Base-by-base conservation (phyloP, 2,329 filamentous ascomycete species). In the Colletotrichum camelliae region DNA sequence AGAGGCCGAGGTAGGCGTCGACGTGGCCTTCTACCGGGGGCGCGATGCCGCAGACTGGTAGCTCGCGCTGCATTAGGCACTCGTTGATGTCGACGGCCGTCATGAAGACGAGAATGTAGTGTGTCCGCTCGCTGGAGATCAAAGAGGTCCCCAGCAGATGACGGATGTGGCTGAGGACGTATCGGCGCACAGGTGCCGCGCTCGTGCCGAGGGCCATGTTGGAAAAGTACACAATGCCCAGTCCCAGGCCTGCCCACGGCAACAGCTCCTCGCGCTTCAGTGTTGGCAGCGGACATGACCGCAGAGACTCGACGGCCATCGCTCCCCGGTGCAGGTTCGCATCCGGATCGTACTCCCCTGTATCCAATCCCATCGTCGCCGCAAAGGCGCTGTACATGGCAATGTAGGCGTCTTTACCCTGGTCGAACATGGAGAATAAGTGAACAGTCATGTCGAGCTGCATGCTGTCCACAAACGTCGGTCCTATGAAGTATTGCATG, bases 1-100 rank as follows among this genome's bases (percentile, higher is more conserved):
- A 80, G 2, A 82, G 58, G 1, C 81, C 81, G 1, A 80, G 64
- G 60, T 79, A 81, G 5, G 80, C 80, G 61, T 83, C 81, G 2
- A 80, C 78, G 55, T 77, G 65, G 6, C 71, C 60, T 1, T 74
- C 77, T 4, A 35, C 58, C 1, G 76, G 65, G 7, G 70, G 67
- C 6, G 75, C 74, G 61, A 78, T 78, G 21, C 79, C 77, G 35
- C 82, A 65, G 0, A 80, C 79, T 1, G 81, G 81, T 6, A 77
- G 61, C 7, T 74, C 72, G 7, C 79, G 77, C 16, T 65, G 72
- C 55, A 82, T 70, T 21, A 82, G 33, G 52, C 80, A 81, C 18
- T 80, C 77, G 24, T 78, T 60, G n/a, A 80, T 73, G 58, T 82
- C 80, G 2, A 82, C 70, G 37, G 78, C 79, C 7, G 77, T 74